Base-by-base conservation (phyloP, 768 basidiomycete species). In the Scleroderma bovista region DNA sequence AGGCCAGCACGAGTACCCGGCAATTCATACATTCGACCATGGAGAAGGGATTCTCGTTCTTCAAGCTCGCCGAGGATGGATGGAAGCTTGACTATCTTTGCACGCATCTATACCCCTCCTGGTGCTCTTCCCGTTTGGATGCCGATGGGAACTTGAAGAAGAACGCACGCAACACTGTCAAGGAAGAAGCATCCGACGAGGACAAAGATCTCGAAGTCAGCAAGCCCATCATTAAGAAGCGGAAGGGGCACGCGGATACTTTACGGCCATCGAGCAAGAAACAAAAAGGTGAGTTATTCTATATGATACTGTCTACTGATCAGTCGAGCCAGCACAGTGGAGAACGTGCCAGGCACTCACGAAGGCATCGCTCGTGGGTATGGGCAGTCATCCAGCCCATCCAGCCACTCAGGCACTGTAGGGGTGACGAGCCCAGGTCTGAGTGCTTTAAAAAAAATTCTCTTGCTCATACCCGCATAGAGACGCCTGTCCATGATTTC, bases 21-120 rank as follows among this genome's bases (percentile, higher is more conserved):
- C 16, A 53, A 16, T 12, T 41, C 3, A 31, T 53, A 11, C 44
- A 46, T 15, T 22, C 5, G 6, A 29, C 45, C n/a, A 33, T 53
- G 37, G 44, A 53, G 19, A 31, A 37, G 2, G 39, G 39, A 19
- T 53, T n/a, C 36, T 37, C 48, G 0, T 6, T 53, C 2, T 46
- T 53, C 32, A 51, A 26, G 32, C 40, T 53, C 5, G 22, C 43
- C 10, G 32, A 53, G 6, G 36, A 51, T 23, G 19, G 52, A 2
- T 53, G 53, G 50, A 54, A 54, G 23, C 23, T 51, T 1, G 26
- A 51, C 3, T 31, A 51, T 8, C 13, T 54, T 3, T 24, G 50
- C 17, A 39, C 16, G 2, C n/a, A 33, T 11, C 23, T 37, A 9
- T 47, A 51, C 24, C 36, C 40, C 2, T 36, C 37, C 24, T 51